phyloP scores from a whole-genome alignment of 306 rosid species.

The Medicago ruthenica region DNA sequence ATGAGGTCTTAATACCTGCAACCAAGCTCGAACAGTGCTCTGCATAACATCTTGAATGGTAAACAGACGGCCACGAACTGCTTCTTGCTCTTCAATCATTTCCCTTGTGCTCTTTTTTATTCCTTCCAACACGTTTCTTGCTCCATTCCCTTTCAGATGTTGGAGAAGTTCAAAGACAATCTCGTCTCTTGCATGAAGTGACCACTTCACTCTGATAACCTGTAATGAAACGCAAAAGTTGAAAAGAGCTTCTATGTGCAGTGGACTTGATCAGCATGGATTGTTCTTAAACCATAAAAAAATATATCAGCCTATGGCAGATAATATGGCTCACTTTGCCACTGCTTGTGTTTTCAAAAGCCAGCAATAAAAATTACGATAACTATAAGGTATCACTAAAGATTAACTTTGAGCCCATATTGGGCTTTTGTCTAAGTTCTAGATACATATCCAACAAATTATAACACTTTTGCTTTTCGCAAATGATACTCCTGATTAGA shows the following conservation, averaged over 20 bases:
- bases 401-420: too few relatives aligned
- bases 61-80: constrained; percentile 91
- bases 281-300: constrained; percentile 2
- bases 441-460: too few relatives aligned
- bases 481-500: too few relatives aligned
- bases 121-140: constrained; percentile 68
- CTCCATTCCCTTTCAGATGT: constrained; percentile 72
- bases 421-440: too few relatives aligned
- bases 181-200: constrained; percentile 97
- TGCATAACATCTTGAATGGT: constrained; percentile 98
- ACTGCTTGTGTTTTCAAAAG: too few relatives aligned
- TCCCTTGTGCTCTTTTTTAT: constrained; percentile 71
- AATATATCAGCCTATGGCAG: background rate
- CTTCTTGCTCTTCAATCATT: constrained; percentile 99
- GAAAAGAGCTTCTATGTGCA: constrained; percentile 23
- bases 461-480: too few relatives aligned
- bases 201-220: constrained; percentile 99
- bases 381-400: too few relatives aligned
- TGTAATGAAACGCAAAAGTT: constrained; percentile 44
- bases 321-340: too few relatives aligned
- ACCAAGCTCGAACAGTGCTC: constrained; percentile 94
- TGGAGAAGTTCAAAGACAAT: constrained; percentile 88
- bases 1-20: constrained; percentile 64
- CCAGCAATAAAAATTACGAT: background rate
- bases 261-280: constrained; percentile 17